A percentile compares a stretch with the other conserved stretches of the same genome.
phyloP scores from a whole-genome alignment of 2,329 filamentous ascomycete species.

The Fusarium mexicanum region DNA sequence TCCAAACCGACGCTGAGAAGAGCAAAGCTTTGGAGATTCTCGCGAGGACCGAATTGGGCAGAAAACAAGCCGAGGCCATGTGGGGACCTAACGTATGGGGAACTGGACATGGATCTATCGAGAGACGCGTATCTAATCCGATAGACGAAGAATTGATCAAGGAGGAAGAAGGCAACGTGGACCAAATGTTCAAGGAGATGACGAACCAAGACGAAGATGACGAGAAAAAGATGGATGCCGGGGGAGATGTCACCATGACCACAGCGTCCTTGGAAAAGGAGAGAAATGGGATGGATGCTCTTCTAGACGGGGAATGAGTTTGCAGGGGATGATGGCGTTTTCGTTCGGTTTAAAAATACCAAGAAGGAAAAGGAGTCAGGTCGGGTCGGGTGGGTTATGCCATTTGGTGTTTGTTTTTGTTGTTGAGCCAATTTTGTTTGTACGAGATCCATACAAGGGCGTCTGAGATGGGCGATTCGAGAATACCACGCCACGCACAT shows the following conservation, averaged over 20 bases:
- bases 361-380: conserved; percentile 37
- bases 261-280: conserved; percentile 57
- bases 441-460: conserved; percentile 18
- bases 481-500: background rate
- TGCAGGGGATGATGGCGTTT: conserved; percentile 33
- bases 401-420: conserved; percentile 25
- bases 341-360: conserved; percentile 37
- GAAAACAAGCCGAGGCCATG: conserved; percentile 60
- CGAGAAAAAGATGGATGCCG: conserved; percentile 49
- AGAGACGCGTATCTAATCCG: conserved; percentile 41
- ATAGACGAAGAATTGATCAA: conserved; percentile 47
- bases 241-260: conserved; percentile 49
- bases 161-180: conserved; percentile 58
- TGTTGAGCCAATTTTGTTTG: conserved; percentile 16
- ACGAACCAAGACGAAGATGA: conserved; percentile 62
- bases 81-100: conserved; percentile 63
- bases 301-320: conserved; percentile 55
- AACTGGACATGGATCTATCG: conserved; percentile 43
- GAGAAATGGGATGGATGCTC: conserved; percentile 58
- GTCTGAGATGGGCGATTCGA: conserved; percentile 1
- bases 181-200: conserved; percentile 66
- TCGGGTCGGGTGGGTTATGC: background rate
- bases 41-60: conserved; percentile 59
- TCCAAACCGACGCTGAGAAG: conserved; percentile 58
- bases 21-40: conserved; percentile 64